Conservation (phyloP, 768 basidiomycete genomes). For the Leccinum subtestaceum region DNA sequence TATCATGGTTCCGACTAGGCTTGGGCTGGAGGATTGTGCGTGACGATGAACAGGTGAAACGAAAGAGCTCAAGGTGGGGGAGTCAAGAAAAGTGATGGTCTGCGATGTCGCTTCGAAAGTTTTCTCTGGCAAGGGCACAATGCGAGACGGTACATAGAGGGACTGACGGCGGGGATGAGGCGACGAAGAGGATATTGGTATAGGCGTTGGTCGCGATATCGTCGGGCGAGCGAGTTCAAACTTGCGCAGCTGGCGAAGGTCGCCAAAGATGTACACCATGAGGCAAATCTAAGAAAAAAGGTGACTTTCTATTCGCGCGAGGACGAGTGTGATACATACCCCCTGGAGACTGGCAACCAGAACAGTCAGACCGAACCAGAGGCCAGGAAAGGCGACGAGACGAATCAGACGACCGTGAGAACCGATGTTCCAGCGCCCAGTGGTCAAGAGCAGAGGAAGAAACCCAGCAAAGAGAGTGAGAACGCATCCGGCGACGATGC, state of each 20-base stretch:
- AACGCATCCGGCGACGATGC: slow-evolving; percentile 59
- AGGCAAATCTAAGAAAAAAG: slow-evolving; percentile 46
- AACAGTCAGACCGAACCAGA: slow-evolving; percentile 68
- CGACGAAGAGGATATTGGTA: slow-evolving; percentile 11
- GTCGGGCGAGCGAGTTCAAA: slow-evolving; percentile 74
- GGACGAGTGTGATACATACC: slow-evolving; percentile 33
- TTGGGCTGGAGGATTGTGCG: slow-evolving; percentile 11
- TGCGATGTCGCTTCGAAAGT: background rate
- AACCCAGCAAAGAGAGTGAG: slow-evolving; percentile 47
- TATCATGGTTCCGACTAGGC: background rate
- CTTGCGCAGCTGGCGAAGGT: slow-evolving; percentile 71
- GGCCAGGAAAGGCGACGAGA: slow-evolving; percentile 57
- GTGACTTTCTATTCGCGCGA: background rate
- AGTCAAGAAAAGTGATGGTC: slow-evolving; percentile 9
- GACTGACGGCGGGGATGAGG: background rate
- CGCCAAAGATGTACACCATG: slow-evolving; percentile 78
- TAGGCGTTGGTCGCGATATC: slow-evolving; percentile 44
- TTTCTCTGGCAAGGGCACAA: slow-evolving; percentile 7
- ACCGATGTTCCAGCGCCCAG: slow-evolving; percentile 34
- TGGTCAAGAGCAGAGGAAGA: slow-evolving; percentile 51
- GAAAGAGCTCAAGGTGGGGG: slow-evolving; percentile 10
- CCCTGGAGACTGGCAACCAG: slow-evolving; percentile 65
- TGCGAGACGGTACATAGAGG: slow-evolving; percentile 10
- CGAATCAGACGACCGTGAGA: slow-evolving; percentile 50
- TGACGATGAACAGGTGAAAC: background rate